phyloP scores from a whole-genome alignment of 2,329 filamentous ascomycete genomes.

The Harringtonia aguacate region DNA sequence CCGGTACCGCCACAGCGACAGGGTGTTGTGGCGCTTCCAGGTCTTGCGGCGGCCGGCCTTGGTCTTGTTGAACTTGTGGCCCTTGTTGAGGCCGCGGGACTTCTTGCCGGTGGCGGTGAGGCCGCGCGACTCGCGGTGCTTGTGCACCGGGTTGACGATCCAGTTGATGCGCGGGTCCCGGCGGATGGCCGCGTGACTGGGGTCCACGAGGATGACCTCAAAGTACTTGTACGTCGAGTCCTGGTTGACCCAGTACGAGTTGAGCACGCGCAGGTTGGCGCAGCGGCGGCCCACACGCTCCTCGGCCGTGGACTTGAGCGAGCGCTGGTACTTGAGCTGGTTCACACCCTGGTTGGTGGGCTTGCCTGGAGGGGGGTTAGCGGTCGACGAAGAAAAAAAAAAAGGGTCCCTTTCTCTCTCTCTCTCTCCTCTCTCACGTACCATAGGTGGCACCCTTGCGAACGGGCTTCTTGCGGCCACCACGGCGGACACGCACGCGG shows the following conservation, averaged over 20 bases:
- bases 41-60: conserved; percentile 95
- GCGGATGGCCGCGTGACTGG: conserved; percentile 99
- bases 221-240: conserved; percentile 99
- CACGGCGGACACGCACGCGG: conserved; percentile 94
- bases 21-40: conserved; percentile 99
- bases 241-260: conserved; percentile 99
- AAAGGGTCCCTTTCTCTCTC: background rate
- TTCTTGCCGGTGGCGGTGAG: conserved; percentile 99
- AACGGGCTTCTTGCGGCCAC: conserved; percentile 94
- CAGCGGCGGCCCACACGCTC: conserved; percentile 99
- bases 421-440: conserved; percentile 27
- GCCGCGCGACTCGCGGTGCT: conserved; percentile 97
- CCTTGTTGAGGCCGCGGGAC: conserved; percentile 98
- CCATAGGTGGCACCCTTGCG: conserved; percentile 98
- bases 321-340: conserved; percentile 99
- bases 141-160: conserved; percentile 99
- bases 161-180: conserved; percentile 99
- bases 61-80: conserved; percentile 99
- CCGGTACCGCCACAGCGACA: conserved; percentile 97
- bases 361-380: conserved; percentile 58
- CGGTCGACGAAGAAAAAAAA: background rate
- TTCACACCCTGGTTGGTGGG: conserved; percentile 99
- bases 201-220: conserved; percentile 99
- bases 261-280: conserved; percentile 97
- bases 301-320: conserved; percentile 93